Base-by-base conservation (phyloP, 2,329 filamentous ascomycete genomes). In the Clonostachys chloroleuca region DNA sequence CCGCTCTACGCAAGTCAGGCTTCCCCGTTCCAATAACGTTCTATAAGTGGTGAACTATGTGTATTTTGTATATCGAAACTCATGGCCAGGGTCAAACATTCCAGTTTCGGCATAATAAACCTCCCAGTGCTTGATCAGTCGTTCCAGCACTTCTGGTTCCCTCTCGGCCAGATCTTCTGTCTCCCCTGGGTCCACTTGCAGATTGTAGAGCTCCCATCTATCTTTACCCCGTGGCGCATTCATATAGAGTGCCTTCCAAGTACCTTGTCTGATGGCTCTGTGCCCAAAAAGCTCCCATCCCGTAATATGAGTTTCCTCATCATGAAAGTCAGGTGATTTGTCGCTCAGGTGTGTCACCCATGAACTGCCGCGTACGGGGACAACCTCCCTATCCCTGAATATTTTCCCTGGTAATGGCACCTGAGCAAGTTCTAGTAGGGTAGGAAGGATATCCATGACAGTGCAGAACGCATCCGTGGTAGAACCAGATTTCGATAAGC, bases 201-300 rank as follows among this genome's bases (percentile, higher is more conserved):
- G 63, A 53, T 81, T 72, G 54, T 80, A 82, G 36, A 82, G 60
- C 59, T 82, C 74, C 78, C 78, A 82, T 24, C 69, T 69, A 54
- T 78, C 77, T 0, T 78, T 14, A 18, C 52, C 59, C 43, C 55
- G 54, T 14, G 73, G 77, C 47, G 73, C 75, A 2, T 75, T 77
- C 42, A 81, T 77, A 54, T 76, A 81, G 35, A 79, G 70, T 5
- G 77, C 76, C 57, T 81, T 82, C 70, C 73, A 83, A 53, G 77
- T 69, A 7, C 72, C 76, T 44, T 73, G 74, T 40, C 78, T 74
- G 30, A 81, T 69, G 0, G 79, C 80, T 3, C 49, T 52, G 2
- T 72, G 69, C 0, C 75, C 74, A 53, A 73, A 80, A 0, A 72
- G 73, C 51, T 83, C 77, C 77, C 78, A 82, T 17, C 77, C 79